Percentiles rank a stretch among this genome's conserved stretches.
phyloP scores from a whole-genome alignment of 345 rosid species.

The Dipteronia sinensis region DNA sequence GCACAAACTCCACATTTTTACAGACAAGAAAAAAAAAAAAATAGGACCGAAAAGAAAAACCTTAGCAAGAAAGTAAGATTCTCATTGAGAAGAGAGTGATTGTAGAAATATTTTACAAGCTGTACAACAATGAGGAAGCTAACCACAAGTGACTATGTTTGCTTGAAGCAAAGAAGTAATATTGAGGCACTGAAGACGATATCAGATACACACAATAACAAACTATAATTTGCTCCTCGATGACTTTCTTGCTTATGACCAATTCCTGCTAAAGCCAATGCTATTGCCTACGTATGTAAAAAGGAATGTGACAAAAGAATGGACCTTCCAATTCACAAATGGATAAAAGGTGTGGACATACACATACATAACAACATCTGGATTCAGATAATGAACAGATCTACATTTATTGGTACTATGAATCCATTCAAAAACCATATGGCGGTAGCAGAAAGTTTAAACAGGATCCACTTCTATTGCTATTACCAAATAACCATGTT shows the following conservation, averaged over 20 bases:
- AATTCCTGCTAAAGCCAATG: background rate
- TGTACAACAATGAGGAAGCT: background rate
- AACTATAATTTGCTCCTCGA: background rate
- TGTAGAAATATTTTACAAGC: background rate
- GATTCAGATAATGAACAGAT: background rate
- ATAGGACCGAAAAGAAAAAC: background rate
- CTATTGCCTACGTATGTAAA: background rate
- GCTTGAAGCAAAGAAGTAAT: background rate
- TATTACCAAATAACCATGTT: background rate
- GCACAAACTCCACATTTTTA: conserved; percentile 8
- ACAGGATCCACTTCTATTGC: background rate
- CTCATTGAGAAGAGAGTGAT: background rate
- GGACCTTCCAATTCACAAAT: background rate
- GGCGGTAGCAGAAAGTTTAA: background rate
- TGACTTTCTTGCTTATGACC: background rate
- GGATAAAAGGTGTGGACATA: background rate
- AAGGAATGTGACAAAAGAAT: background rate
- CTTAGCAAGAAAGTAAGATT: background rate
- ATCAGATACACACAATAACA: background rate
- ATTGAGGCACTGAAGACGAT: background rate
- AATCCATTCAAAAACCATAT: background rate
- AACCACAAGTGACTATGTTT: background rate
- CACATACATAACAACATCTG: background rate
- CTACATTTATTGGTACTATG: background rate
- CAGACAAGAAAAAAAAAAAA: too few species aligned